Conservation (phyloP, 1,284 basidiomycete genomes). For the Ganoderma lucidum region DNA sequence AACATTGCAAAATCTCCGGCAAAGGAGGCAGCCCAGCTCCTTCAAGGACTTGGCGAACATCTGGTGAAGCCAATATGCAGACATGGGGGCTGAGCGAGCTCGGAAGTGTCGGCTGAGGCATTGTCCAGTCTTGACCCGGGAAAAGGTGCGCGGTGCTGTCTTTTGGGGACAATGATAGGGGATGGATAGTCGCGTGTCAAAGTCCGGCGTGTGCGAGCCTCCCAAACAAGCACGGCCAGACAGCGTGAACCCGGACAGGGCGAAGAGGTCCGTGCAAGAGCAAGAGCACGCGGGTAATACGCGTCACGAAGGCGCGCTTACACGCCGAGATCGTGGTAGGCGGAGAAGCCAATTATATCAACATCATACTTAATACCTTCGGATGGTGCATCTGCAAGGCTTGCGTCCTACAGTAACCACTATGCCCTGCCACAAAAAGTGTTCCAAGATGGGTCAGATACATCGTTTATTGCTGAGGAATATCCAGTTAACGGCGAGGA, state of each 20-base stretch:
- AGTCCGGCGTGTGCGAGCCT: not conserved
- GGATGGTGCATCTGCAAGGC: not conserved
- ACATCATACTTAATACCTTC: not conserved
- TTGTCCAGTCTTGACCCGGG: conserved; percentile 16
- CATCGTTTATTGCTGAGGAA: too few relatives aligned
- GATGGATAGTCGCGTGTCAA: not conserved
- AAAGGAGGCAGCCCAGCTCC: conserved; percentile 69
- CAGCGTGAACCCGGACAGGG: not conserved
- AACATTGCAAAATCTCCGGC: conserved; percentile 78
- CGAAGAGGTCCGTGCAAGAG: not conserved
- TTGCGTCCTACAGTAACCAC: not conserved
- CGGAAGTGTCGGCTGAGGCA: conserved; percentile 57
- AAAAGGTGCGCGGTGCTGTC: not conserved
- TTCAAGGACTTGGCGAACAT: conserved; percentile 67
- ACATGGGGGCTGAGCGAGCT: conserved; percentile 81
- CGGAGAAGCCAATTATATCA: conserved; percentile 10
- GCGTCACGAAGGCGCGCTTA: conserved; percentile 22
- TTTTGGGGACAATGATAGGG: not conserved
- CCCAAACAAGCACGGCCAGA: not conserved
- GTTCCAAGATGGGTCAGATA: too few relatives aligned
- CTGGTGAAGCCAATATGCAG: conserved; percentile 73
- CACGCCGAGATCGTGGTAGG: conserved; percentile 26
- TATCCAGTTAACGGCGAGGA: too few relatives aligned
- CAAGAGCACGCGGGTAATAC: conserved; percentile 9
- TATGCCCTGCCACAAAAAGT: not conserved